Evolutionary conservation across 2,329 filamentous ascomycete species (phyloP).

Genomic region (Monilinia fructicola): DNA sequence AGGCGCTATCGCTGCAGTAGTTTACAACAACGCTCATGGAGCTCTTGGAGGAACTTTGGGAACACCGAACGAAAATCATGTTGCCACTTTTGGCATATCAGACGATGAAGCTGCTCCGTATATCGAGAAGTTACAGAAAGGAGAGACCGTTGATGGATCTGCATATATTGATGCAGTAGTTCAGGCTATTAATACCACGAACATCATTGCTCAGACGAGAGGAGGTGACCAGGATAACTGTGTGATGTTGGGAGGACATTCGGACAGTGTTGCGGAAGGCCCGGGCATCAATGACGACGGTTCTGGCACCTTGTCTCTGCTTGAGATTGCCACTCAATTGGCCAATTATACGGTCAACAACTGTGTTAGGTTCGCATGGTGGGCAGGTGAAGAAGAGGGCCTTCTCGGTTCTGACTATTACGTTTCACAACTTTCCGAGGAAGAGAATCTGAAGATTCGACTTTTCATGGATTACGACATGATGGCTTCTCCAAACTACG

Average conservation of each 20-base stretch:
- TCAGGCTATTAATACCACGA: constrained; percentile 44
- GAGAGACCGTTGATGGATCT: constrained; percentile 52
- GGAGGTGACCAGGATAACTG: constrained; percentile 61
- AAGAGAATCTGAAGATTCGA: constrained; percentile 63
- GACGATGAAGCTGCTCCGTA: constrained; percentile 58
- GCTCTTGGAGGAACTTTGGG: constrained; percentile 68
- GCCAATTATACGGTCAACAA: constrained; percentile 59
- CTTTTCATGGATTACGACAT: constrained; percentile 72
- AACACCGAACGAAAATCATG: constrained; percentile 55
- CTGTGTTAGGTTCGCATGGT: constrained; percentile 67
- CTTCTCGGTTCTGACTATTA: constrained; percentile 64
- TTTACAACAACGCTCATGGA: constrained; percentile 59
- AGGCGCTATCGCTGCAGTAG: constrained; percentile 67
- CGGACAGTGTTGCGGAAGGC: constrained; percentile 61
- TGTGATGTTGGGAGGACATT: constrained; percentile 65
- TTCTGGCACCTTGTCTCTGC: constrained; percentile 48
- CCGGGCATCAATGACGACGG: constrained; percentile 50
- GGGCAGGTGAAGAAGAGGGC: constrained; percentile 66
- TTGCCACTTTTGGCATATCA: constrained; percentile 68
- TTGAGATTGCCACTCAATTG: constrained; percentile 62
- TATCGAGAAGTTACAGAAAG: constrained; percentile 53
- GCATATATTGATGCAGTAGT: constrained; percentile 61
- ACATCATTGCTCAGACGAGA: constrained; percentile 62
- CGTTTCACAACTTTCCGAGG: constrained; percentile 52
- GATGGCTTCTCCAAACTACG: constrained; percentile 65